Conservation (phyloP, 2,329 filamentous ascomycete species). For the Lecanosticta acicola region DNA sequence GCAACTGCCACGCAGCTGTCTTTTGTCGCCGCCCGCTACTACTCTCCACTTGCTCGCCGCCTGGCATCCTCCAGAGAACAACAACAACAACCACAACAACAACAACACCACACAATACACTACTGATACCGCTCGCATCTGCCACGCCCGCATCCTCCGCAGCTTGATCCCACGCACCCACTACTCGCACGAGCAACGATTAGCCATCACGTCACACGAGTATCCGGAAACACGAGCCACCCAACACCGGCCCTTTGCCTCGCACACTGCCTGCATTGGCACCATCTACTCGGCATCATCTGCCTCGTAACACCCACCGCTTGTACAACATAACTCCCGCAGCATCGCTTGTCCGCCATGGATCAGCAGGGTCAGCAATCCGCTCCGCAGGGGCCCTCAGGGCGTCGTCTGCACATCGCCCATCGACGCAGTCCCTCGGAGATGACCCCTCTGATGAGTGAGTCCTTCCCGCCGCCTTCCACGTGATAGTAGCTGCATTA, state of each 20-base stretch:
- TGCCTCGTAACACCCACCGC: neutral
- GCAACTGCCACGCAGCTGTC: neutral
- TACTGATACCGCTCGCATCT: neutral
- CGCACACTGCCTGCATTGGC: conserved; percentile 4
- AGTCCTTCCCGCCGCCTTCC: conserved; percentile 42
- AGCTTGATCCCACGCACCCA: conserved; percentile 5
- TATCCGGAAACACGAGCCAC: conserved; percentile 8
- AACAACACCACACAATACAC: conserved; percentile 4
- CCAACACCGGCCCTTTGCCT: neutral
- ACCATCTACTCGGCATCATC: neutral
- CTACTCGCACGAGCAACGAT: conserved; percentile 6
- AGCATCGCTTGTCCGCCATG: conserved; percentile 29
- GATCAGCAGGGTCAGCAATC: conserved; percentile 44
- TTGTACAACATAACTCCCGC: conserved; percentile 4
- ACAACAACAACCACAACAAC: too few species aligned
- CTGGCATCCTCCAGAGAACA: too few species aligned
- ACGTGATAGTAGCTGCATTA: conserved; percentile 2
- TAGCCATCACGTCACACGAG: conserved; percentile 24
- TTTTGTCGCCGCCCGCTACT: neutral
- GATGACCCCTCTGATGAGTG: conserved; percentile 95
- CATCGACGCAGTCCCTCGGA: conserved; percentile 96
- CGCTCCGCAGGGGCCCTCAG: conserved; percentile 60
- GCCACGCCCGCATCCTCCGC: neutral
- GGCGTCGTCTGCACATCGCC: conserved; percentile 91
- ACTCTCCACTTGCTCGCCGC: too few species aligned